Conservation (phyloP, 768 basidiomycete genomes). For the Rhodotorula paludigena region DNA sequence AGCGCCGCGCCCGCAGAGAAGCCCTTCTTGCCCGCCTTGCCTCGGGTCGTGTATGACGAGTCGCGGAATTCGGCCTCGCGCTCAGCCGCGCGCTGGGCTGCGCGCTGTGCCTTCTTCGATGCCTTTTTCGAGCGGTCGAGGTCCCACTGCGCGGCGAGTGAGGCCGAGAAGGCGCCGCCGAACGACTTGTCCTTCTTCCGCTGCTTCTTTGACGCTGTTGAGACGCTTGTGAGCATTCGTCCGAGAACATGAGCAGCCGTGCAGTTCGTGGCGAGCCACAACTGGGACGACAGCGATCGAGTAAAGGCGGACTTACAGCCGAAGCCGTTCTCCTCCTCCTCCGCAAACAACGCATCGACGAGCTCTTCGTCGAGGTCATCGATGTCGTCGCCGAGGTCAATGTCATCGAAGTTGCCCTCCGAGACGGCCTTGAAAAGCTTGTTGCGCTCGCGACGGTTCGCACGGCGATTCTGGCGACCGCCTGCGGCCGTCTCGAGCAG, state of each 20-base stretch:
- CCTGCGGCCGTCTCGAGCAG: slow-evolving; percentile 18
- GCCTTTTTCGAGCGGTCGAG: slow-evolving; percentile 80
- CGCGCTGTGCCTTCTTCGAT: slow-evolving; percentile 62
- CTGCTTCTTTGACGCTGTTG: slow-evolving; percentile 46
- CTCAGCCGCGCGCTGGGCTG: slow-evolving; percentile 55
- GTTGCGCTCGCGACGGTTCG: slow-evolving; percentile 36
- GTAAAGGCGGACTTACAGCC: not conserved
- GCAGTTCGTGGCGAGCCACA: not conserved
- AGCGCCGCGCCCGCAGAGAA: not conserved
- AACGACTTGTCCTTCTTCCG: slow-evolving; percentile 46
- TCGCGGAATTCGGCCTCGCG: slow-evolving; percentile 60
- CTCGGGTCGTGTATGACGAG: too few species aligned
- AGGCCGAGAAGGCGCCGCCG: slow-evolving; percentile 52
- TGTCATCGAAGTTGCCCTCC: slow-evolving; percentile 30
- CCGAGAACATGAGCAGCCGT: not conserved
- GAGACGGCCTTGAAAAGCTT: slow-evolving; percentile 36
- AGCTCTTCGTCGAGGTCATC: slow-evolving; percentile 30
- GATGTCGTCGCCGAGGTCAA: slow-evolving; percentile 32
- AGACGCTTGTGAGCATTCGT: not conserved
- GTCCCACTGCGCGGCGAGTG: slow-evolving; percentile 67
- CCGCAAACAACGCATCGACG: slow-evolving; percentile 21
- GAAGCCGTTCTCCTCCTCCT: slow-evolving; percentile 16
- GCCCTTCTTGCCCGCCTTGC: slow-evolving; percentile 55
- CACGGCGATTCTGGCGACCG: slow-evolving; percentile 8
- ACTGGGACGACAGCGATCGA: not conserved